These are phyloP conservation scores for Xylariaceae sp. DNA, from an alignment of 2,329 filamentous ascomycete genomes.

Conservation along the genomic window DNA sequence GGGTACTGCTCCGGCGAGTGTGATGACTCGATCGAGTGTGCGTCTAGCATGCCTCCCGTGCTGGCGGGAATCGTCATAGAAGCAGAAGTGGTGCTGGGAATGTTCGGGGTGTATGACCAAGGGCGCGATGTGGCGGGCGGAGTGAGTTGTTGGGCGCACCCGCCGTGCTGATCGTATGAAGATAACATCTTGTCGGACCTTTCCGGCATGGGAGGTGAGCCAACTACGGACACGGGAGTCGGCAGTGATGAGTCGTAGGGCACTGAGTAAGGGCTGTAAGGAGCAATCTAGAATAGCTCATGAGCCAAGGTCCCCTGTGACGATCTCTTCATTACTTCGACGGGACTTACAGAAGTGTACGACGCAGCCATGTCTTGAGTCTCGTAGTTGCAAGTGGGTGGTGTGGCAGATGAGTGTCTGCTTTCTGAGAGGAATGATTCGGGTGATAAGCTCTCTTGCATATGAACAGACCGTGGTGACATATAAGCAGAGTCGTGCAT, in stretches of 20 bases:
- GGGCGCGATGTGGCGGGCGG: slow-evolving; percentile 45
- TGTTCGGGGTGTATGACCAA: slow-evolving; percentile 41
- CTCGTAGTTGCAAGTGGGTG: slow-evolving; percentile 25
- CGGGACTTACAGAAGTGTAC: slow-evolving; percentile 28
- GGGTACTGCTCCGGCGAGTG: slow-evolving; percentile 26
- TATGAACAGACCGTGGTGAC: slow-evolving; percentile 22
- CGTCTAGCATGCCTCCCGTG: slow-evolving; percentile 37
- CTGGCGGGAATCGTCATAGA: slow-evolving; percentile 40
- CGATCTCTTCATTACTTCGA: neutral
- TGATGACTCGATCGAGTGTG: slow-evolving; percentile 36
- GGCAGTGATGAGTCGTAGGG: slow-evolving; percentile 42
- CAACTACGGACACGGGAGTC: slow-evolving; percentile 47
- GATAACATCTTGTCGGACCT: slow-evolving; percentile 37
- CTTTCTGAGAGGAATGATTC: slow-evolving; percentile 11
- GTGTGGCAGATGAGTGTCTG: slow-evolving; percentile 20
- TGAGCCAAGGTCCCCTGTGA: slow-evolving; percentile 3
- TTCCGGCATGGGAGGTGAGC: slow-evolving; percentile 45
- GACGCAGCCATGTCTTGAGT: slow-evolving; percentile 26
- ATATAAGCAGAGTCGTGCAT: slow-evolving; percentile 29
- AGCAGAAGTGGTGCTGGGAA: slow-evolving; percentile 33
- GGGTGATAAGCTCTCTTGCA: slow-evolving; percentile 23
- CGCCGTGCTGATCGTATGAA: slow-evolving; percentile 37
- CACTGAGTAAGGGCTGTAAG: slow-evolving; percentile 35
- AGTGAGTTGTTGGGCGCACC: slow-evolving; percentile 41
- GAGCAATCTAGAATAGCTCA: slow-evolving; percentile 13